A percentile compares a stretch with the other conserved stretches of the same genome.
These are phyloP conservation scores for Mitragyna speciosa DNA, from an alignment of 257 asterid genomes.

Conservation along the genomic window DNA sequence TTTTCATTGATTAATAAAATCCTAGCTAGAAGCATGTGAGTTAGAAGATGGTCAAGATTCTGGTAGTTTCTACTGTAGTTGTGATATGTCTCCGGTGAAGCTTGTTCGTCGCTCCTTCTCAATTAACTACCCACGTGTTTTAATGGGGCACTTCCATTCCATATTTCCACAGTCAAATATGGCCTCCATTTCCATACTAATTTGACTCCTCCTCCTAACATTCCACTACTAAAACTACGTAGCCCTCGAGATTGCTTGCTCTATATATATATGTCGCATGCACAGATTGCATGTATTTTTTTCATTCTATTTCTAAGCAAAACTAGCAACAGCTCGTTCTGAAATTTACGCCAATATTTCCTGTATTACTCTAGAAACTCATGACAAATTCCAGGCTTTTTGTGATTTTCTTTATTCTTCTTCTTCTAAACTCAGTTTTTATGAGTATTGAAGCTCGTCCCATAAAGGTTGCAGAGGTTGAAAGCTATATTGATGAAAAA, in stretches of 20 bases:
- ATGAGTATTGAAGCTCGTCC: conserved; percentile 26
- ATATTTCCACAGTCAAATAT: conserved; percentile 14
- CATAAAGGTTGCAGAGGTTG: conserved; percentile 9
- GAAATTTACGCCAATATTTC: neutral
- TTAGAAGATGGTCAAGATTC: neutral
- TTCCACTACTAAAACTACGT: neutral
- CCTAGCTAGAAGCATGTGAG: neutral
- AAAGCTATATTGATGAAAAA: neutral
- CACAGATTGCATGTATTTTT: neutral
- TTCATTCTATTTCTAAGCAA: neutral
- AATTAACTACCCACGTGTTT: conserved; percentile 2
- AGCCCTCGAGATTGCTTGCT: neutral
- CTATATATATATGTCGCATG: conserved; percentile 2
- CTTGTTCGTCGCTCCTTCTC: neutral
- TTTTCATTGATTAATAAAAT: neutral
- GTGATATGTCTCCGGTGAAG: neutral
- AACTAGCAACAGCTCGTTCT: neutral
- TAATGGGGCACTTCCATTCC: neutral
- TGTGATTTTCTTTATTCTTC: neutral
- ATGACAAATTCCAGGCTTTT: conserved; percentile 6
- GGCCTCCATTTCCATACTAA: neutral
- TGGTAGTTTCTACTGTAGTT: neutral
- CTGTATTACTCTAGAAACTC: neutral
- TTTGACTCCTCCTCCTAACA: neutral
- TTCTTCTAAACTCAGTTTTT: neutral